Evolutionary conservation across 495 filamentous ascomycete species (phyloP).

Genomic region (Penicillium psychrofluorescens): DNA sequence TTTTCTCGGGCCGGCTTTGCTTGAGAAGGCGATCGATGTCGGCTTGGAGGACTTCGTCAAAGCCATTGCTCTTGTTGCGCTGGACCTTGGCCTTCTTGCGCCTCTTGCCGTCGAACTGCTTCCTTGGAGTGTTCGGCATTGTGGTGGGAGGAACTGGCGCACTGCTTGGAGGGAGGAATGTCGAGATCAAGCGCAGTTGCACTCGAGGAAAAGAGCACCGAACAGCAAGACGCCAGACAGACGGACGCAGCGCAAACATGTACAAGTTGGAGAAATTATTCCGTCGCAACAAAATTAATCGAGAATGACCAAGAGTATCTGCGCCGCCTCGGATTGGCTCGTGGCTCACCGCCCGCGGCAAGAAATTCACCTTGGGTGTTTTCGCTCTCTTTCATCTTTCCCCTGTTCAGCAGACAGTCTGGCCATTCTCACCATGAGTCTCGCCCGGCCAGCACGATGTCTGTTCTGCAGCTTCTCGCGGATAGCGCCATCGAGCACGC

Average conservation of each 20-base stretch:
- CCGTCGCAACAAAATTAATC: neutral
- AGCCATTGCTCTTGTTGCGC: slow-evolving; percentile 29
- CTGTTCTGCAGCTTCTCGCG: slow-evolving; percentile 47
- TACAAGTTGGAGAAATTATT: slow-evolving; percentile 1
- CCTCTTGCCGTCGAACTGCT: slow-evolving; percentile 32
- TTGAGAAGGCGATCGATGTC: slow-evolving; percentile 63
- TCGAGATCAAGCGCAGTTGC: slow-evolving; percentile 2
- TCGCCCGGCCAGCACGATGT: slow-evolving; percentile 51
- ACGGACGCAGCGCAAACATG: slow-evolving; percentile 17
- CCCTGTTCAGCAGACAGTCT: slow-evolving; percentile 21
- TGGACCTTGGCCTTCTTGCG: slow-evolving; percentile 47
- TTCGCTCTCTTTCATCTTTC: slow-evolving; percentile 22
- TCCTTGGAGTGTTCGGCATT: slow-evolving; percentile 25
- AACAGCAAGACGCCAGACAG: slow-evolving; percentile 7
- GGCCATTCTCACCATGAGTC: slow-evolving; percentile 41
- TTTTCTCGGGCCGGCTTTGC: slow-evolving; percentile 32
- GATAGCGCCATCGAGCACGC: slow-evolving; percentile 29
- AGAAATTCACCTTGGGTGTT: slow-evolving; percentile 24
- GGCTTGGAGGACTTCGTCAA: slow-evolving; percentile 65
- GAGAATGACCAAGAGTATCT: slow-evolving; percentile 13
- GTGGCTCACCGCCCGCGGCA: slow-evolving; percentile 20
- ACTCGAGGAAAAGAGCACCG: neutral
- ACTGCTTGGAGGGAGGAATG: slow-evolving; percentile 4
- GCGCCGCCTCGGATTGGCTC: slow-evolving; percentile 13
- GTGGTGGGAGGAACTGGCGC: slow-evolving; percentile 14